Conservation (phyloP, 75 land plant species). For the Isoetes taiwanensis region DNA sequence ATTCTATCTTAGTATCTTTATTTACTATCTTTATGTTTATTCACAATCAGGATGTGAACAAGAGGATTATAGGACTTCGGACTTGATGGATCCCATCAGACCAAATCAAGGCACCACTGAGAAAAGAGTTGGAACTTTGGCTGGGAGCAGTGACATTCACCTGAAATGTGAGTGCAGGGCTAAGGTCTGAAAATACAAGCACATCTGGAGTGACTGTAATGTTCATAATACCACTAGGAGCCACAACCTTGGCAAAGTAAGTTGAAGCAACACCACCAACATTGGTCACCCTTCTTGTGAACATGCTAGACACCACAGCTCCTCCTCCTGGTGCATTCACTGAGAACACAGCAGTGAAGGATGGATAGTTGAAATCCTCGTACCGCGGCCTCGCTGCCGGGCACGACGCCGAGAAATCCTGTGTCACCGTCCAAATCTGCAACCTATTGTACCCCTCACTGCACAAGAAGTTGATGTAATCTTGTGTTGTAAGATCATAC, state of each 20-base stretch:
- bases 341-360: constrained; percentile 37
- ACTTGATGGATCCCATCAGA: too few species aligned
- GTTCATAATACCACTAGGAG: constrained; percentile 28
- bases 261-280: constrained; percentile 42
- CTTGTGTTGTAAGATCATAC: constrained; percentile 37
- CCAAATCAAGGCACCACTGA: too few species aligned
- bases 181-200: too few species aligned
- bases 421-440: constrained; percentile 5
- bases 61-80: too few species aligned
- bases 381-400: constrained; percentile 13
- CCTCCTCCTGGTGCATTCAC: background rate
- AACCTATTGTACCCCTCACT: constrained; percentile 28
- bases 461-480: constrained; percentile 49
- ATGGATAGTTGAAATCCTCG: constrained; percentile 65
- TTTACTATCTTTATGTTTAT: too few species aligned
- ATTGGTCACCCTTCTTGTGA: constrained; percentile 55
- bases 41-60: too few species aligned
- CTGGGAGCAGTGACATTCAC: too few species aligned
- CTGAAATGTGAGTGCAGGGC: too few species aligned
- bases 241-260: constrained; percentile 26
- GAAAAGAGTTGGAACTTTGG: too few species aligned
- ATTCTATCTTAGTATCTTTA: too few species aligned
- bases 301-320: constrained; percentile 1
- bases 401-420: too few species aligned
- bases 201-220: too few species aligned